Evolutionary conservation across 768 basidiomycete species (phyloP).

Genomic region (Collybia sp.): DNA sequence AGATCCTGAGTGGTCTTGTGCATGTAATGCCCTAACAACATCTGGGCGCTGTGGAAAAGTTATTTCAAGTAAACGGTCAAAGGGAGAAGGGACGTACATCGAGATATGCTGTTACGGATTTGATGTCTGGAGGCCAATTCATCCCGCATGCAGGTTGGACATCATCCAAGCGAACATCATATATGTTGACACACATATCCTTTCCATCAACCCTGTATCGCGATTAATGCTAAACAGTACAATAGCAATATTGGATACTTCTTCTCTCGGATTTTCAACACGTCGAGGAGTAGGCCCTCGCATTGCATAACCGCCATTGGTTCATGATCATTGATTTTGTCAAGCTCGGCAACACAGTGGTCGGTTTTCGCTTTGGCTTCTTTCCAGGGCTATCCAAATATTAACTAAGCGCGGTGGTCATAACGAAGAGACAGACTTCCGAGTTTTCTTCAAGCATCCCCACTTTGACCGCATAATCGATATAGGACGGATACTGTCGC

Average conservation of each 20-base stretch:
- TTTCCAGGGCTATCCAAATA: slow-evolving; percentile 40
- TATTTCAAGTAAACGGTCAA: slow-evolving; percentile 2
- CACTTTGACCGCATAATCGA: slow-evolving; percentile 80
- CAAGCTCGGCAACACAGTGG: slow-evolving; percentile 47
- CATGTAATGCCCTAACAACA: slow-evolving; percentile 83
- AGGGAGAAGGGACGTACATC: slow-evolving; percentile 52
- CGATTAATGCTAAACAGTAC: not conserved
- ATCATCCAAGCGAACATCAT: slow-evolving; percentile 91
- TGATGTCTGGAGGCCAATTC: slow-evolving; percentile 95
- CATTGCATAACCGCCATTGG: slow-evolving; percentile 57
- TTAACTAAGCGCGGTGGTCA: slow-evolving; percentile 1
- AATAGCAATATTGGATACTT: slow-evolving; percentile 22
- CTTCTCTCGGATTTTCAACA: slow-evolving; percentile 36
- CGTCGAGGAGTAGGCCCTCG: slow-evolving; percentile 45
- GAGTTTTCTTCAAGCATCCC: slow-evolving; percentile 72
- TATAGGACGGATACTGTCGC: slow-evolving; percentile 84
- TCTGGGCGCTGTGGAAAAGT: slow-evolving; percentile 57
- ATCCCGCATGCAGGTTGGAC: slow-evolving; percentile 85
- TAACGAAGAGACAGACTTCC: slow-evolving; percentile 38
- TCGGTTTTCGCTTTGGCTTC: slow-evolving; percentile 52
- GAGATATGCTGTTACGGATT: slow-evolving; percentile 71
- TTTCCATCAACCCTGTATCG: slow-evolving; percentile 56
- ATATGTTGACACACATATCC: slow-evolving; percentile 86
- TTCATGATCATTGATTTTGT: slow-evolving; percentile 40
- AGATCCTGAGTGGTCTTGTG: slow-evolving; percentile 62